Evolutionary conservation across 495 filamentous ascomycete species (phyloP).

Genomic region (Xylaria flabelliformis): DNA sequence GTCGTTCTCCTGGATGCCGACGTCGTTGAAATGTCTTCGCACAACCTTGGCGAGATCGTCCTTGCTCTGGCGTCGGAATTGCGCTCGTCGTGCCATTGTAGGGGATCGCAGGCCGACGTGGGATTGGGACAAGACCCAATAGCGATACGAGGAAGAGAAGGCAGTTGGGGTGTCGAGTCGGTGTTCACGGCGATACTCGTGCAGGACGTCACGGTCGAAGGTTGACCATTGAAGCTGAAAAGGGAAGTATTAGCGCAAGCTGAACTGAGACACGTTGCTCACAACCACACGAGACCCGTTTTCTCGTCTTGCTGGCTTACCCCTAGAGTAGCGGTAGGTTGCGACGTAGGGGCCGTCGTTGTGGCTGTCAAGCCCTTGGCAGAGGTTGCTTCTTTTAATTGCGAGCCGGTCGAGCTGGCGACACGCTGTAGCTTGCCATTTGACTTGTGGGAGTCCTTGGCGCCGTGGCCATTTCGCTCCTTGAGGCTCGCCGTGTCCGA

Average conservation of each 20-base stretch:
- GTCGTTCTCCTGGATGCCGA: constrained; percentile 84
- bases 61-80: constrained; percentile 70
- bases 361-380: constrained; percentile 38
- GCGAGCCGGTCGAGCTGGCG: constrained; percentile 53
- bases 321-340: constrained; percentile 33
- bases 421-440: constrained; percentile 56
- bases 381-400: constrained; percentile 49
- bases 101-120: constrained; percentile 75
- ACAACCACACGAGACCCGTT: neutral
- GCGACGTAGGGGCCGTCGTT: constrained; percentile 32
- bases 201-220: constrained; percentile 73
- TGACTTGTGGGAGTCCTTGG: constrained; percentile 41
- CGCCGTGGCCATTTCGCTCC: constrained; percentile 51
- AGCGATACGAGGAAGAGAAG: constrained; percentile 73
- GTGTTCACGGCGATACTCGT: constrained; percentile 81
- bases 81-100: constrained; percentile 70
- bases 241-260: constrained; percentile 32
- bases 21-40: constrained; percentile 87
- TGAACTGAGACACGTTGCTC: constrained; percentile 4
- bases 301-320: constrained; percentile 26
- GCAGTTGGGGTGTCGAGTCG: constrained; percentile 72
- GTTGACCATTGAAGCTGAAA: constrained; percentile 76
- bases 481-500: constrained; percentile 50
- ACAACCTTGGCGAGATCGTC: constrained; percentile 82
- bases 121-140: constrained; percentile 70